Percentiles rank a stretch among this genome's conserved stretches.
phyloP scores from a whole-genome alignment of 495 filamentous ascomycete genomes.

The Hypoxylon cercidicola region DNA sequence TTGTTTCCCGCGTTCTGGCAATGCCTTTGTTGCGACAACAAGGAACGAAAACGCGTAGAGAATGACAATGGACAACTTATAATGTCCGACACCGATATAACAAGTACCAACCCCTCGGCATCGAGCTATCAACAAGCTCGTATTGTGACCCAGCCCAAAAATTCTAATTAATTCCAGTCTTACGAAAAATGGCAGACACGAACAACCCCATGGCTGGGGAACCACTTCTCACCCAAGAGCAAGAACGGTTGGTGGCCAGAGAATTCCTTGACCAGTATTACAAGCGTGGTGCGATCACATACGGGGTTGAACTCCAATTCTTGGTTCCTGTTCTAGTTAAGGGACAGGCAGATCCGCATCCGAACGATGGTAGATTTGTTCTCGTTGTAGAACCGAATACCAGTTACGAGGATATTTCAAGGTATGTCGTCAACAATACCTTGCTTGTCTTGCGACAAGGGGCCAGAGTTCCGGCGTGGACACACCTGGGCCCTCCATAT shows the following conservation, averaged over 20 bases:
- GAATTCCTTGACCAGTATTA: neutral
- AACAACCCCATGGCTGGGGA: neutral
- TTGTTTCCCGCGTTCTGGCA: neutral
- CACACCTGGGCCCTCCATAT: constrained; percentile 14
- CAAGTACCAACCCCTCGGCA: too few relatives aligned
- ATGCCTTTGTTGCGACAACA: neutral
- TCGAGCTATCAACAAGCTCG: too few relatives aligned
- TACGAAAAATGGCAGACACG: neutral
- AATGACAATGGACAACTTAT: too few relatives aligned
- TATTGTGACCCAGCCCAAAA: too few relatives aligned
- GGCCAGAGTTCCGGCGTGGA: constrained; percentile 13
- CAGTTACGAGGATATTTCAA: neutral
- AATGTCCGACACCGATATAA: too few relatives aligned
- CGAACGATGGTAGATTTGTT: neutral
- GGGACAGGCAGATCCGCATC: constrained; percentile 9
- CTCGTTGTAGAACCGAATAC: neutral
- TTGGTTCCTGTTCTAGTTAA: constrained; percentile 10
- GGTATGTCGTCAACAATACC: neutral
- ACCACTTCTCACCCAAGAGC: neutral
- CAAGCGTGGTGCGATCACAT: constrained; percentile 7
- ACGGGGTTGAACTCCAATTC: constrained; percentile 32
- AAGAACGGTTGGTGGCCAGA: neutral
- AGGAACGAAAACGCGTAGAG: neutral
- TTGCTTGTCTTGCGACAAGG: neutral
- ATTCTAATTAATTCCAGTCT: too few relatives aligned